Base-by-base conservation (phyloP, 75 land plant genomes). In the Pseudotsuga menziesii region DNA sequence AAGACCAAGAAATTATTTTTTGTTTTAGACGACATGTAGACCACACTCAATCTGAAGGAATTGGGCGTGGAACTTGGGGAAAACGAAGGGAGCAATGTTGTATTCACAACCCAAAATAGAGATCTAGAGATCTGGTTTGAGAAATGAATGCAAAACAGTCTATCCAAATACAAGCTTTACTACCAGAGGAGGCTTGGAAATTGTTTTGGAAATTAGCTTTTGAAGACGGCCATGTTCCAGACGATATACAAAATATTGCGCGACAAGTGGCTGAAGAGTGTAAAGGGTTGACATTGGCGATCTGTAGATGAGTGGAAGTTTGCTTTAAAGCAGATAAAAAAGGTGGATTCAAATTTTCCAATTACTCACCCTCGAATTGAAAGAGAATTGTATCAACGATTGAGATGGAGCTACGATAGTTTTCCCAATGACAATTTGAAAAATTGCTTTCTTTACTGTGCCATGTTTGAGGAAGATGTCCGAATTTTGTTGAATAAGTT, bases 271-370 rank as follows among this genome's bases (percentile, higher is more conserved):
- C 39, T 8, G 1, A 52, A 19, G 77, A 79, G 26, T 83, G 85
- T 79, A 78, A 39, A 25, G 81, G 85, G 2, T 54, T 83, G 7
- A 81, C n/a, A 14, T 19, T 83, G 36, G 81, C 85, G 1, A 52
- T 83, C 23, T n/a, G 26, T 5, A 0, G 2, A 1, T 61, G 52
- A 16, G 11, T 83, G 81, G 81, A 17, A 23, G 5, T 22, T 76
- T 79, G 85, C 81, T 16, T 57, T 77, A 56, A 11, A 4, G 16
- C 8, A 35, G 29, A 23, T 83, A 19, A n/a, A 36, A 41, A 41
- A 41, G 0, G 48, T 41, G 48, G 48, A 41, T 41, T 41, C 5
- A 36, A 58, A 44, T 15, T 48, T 75, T 63, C 78, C 58, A 2
- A 6, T 11, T 0, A 20, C 29, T 14, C 26, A 66, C 52, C 54